Conservation (phyloP, 495 filamentous ascomycete species). For the Aspergillus diversus region DNA sequence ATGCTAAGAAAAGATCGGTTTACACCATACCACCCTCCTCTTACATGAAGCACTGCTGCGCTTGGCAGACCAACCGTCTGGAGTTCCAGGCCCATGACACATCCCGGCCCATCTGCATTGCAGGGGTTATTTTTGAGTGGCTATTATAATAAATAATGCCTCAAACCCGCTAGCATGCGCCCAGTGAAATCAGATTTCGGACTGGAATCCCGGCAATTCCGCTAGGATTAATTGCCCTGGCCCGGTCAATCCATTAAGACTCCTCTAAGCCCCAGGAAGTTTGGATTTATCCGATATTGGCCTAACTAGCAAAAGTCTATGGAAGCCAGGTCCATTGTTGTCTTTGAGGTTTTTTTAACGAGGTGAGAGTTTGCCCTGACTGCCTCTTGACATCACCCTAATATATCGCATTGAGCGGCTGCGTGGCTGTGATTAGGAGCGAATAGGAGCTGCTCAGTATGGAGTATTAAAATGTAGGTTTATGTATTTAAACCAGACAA, state of each 20-base stretch:
- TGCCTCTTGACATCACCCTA: no score
- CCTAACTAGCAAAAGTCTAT: no score
- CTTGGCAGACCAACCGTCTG: background rate
- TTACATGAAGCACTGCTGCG: background rate
- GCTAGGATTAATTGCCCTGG: background rate
- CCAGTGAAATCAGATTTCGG: background rate
- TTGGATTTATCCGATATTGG: background rate
- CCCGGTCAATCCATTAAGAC: background rate
- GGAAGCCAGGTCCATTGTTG: no score
- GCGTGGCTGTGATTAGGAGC: no score
- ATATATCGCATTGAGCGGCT: no score
- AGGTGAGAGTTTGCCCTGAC: no score
- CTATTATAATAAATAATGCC: background rate
- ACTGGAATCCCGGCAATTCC: background rate
- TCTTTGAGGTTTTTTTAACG: no score
- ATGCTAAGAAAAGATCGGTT: background rate
- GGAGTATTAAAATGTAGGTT: no score
- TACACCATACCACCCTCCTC: background rate
- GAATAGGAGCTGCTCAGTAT: no score
- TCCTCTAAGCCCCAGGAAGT: background rate
- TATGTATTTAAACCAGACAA: no score
- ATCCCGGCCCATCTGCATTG: background rate
- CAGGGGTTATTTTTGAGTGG: background rate
- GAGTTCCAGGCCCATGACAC: background rate
- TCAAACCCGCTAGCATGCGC: background rate